Base-by-base conservation (phyloP, 148 eudicot genomes). In the Amaranthus cruentus region DNA sequence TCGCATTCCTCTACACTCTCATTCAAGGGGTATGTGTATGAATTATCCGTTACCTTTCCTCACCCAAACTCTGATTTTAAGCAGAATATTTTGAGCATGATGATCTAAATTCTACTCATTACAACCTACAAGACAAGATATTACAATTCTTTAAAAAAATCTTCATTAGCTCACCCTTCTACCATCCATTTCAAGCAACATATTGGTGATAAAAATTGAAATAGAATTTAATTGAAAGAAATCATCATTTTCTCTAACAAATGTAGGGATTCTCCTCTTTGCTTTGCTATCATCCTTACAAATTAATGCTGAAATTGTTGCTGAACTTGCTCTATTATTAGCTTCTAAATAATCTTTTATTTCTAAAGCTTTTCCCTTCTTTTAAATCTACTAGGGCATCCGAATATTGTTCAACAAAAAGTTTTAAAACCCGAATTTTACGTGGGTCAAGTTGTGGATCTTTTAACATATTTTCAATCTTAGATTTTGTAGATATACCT, bases 261-360 rank as follows among this genome's bases (percentile, higher is more conserved):
- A 73, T 8, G 69, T 47, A 43, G 62, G 66, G 52, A 73, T n/a
- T 5, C 49, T 13, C 2, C 14, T 44, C 14, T 46, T 48, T 47
- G 68, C 70, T 12, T 9, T 65, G 18, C 68, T 55, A 11, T 70
- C 71, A 21, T 57, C 48, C 50, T 75, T 70, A 66, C 77, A 75
- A 6, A 55, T 66, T 55, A 55, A 52, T 0, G 71, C 63, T 1
- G 47, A 15, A 56, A 10, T 57, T 2, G 59, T 47, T 8, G 64
- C 71, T 9, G 56, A 61, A 46, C 77, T 75, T 11, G 69, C 65
- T 56, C 42, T 10, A 3, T 47, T 47, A 75, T 75, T 75, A 6
- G 77, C 65, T 7, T 44, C 59, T 1, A 9, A 12, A 47, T 47
- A 75, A 44, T 75, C 77, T n/a, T 15, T 28, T 5, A 4, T 2